Evolutionary conservation across 2,329 filamentous ascomycete genomes (phyloP), one percentile per base, ranked within the genome.

Genomic region (Fusarium torulosum): DNA sequence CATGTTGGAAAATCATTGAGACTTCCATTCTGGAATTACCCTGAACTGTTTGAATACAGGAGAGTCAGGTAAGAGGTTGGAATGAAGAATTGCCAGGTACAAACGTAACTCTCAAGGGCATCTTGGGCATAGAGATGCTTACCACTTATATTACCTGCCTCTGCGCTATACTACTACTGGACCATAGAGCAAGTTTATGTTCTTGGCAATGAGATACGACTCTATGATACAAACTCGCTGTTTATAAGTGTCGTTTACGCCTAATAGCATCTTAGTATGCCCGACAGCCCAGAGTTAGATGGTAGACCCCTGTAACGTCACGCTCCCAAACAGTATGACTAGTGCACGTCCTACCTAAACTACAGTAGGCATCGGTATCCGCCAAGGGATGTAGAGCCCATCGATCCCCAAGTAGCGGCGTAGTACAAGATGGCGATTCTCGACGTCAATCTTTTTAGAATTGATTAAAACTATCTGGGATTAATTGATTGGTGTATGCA

Each of bases 251-350:
- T 37, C 17, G 35, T n/a, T 9, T 19, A 4, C 4, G 35, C 7
- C 17, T 10, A n/a, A n/a, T 37, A n/a, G 14, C 17, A 37, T 37
- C 17, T n/a, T n/a, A n/a, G n/a, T n/a, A 19, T 37, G 17, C 17
- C 15, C 17, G 20, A 55, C 27, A 27, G 33, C 38, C 27, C 31
- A 9, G 20, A 50, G 31, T 50, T 27, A n/a, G 38, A 29, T 20
- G 20, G 44, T 27, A 13, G 31, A 37, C 23, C 57, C 37, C 33
- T 57, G 38, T 13, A 57, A 50, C 43, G 31, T 60, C 57, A 60
- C 57, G 38, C 37, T 50, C 25, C n/a, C 44, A 50, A 43, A 38
- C 52, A 29, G 9, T 52, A 47, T 59, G 57, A 57, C 57, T 60
- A 58, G 53, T 37, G 35, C 52, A 53, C 40, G 17, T 50, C 35